Base-by-base conservation (phyloP, 1,284 basidiomycete genomes). In the Trametes hirsuta region DNA sequence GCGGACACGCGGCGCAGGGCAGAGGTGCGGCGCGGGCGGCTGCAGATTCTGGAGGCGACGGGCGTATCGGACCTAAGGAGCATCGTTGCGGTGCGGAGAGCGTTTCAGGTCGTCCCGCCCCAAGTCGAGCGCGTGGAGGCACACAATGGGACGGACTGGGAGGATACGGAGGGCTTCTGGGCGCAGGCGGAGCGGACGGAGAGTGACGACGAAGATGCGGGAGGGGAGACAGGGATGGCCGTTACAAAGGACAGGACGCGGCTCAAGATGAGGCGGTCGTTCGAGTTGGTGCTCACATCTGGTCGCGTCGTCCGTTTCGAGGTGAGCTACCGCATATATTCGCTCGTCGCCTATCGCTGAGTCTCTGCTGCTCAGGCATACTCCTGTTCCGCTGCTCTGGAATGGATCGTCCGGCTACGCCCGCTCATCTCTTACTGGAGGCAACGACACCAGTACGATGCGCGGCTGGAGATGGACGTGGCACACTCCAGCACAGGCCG, bases 381-480 rank as follows among this genome's bases (percentile, higher is more conserved):
- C 74, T 90, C 89, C 12, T 80, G 82, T 54, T 75, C 76, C 36
- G 77, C 86, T 44, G 89, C 89, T 2, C 71, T 88, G 47, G 91
- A 95, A 67, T 95, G 93, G 93, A 85, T 94, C 50, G 80, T 84
- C 54, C 82, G 84, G 52, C 80, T 95, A 2, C 82, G 84, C 25
- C 83, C 81, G 41, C 80, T 95, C 30, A 75, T 90, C 37, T 72
- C 77, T 10, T 95, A 93, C 71, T 95, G 94, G 94, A 86, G 82
- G 53, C 79, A 84, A 54, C 83, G 88, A 40, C 87, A 92, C 67
- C 81, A 81, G 37, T 77, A 79, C 44, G 91, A 93, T 69, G 87
- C 93, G 15, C 79, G 80, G 55, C 81, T 88, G 59, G 90, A 94
- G 73, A 94, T 95, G 88, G 85, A 92, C 58, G 75, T 91, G 39